Percentiles rank a stretch among this genome's conserved stretches.
Evolutionary conservation across 257 asterid genomes (phyloP).

Genomic region (Salvia hispanica): DNA sequence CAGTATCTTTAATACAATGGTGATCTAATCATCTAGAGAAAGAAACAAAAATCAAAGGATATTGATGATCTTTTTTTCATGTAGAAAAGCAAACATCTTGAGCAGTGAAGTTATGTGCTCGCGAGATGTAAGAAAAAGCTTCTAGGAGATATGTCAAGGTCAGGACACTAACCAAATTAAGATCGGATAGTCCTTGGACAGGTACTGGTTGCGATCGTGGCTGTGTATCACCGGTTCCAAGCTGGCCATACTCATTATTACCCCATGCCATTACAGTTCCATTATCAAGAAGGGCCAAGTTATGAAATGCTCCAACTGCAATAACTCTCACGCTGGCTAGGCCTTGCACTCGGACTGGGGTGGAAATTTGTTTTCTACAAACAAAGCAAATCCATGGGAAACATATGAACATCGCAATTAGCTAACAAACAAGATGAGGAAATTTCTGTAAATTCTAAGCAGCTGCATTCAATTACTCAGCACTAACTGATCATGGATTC

Average conservation of each 20-base stretch:
- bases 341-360: constrained; percentile 95
- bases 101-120: constrained; percentile 10
- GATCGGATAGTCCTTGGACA: constrained; percentile 84
- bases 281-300: constrained; percentile 86
- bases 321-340: constrained; percentile 76
- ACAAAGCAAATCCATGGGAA: constrained; percentile 28
- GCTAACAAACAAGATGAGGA: constrained; percentile 16
- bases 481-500: neutral
- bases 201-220: constrained; percentile 96
- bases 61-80: constrained; percentile 13
- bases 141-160: constrained; percentile 27
- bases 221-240: constrained; percentile 98
- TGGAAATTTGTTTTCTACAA: constrained; percentile 91
- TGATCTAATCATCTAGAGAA: constrained; percentile 6
- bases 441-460: constrained; percentile 21
- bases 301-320: constrained; percentile 97
- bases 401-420: neutral
- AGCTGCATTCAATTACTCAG: constrained; percentile 14
- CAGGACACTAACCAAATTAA: constrained; percentile 65
- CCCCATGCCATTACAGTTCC: constrained; percentile 97
- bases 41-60: neutral
- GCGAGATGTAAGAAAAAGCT: constrained; percentile 17
- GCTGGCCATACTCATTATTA: constrained; percentile 96
- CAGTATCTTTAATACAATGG: neutral
- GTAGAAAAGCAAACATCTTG: constrained; percentile 7